phyloP scores from a whole-genome alignment of 768 basidiomycete species.

The Bullera alba region DNA sequence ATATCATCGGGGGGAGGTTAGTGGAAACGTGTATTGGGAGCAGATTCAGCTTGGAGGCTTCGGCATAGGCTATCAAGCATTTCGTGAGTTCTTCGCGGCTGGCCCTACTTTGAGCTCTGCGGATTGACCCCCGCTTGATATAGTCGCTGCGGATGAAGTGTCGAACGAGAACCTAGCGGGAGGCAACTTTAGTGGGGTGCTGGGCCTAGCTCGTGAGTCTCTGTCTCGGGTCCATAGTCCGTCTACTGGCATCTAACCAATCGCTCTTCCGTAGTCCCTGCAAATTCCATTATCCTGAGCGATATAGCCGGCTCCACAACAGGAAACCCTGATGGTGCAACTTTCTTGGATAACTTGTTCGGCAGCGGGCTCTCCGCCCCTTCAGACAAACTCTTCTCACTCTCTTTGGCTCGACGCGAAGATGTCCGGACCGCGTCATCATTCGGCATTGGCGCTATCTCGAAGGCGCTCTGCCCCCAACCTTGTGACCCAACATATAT shows the following conservation, averaged over 20 bases:
- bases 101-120: not conserved
- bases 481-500: slow-evolving; percentile 36
- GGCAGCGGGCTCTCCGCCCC: slow-evolving; percentile 37
- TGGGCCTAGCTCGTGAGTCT: slow-evolving; percentile 40
- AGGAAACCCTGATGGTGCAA: slow-evolving; percentile 42
- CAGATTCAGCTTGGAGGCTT: slow-evolving; percentile 36
- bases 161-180: slow-evolving; percentile 34
- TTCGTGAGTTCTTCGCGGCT: slow-evolving; percentile 23
- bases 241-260: not conserved
- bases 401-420: slow-evolving; percentile 38
- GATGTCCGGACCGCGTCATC: slow-evolving; percentile 38
- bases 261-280: slow-evolving; percentile 21
- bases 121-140: not conserved
- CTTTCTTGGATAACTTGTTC: slow-evolving; percentile 44
- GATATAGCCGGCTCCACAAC: slow-evolving; percentile 38
- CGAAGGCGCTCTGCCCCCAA: slow-evolving; percentile 23
- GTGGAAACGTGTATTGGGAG: slow-evolving; percentile 42
- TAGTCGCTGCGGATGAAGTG: slow-evolving; percentile 31
- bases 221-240: too few species aligned
- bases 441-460: slow-evolving; percentile 35
- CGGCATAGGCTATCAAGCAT: slow-evolving; percentile 42
- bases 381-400: slow-evolving; percentile 33
- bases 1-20: slow-evolving; percentile 31
- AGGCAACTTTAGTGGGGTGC: slow-evolving; percentile 37
- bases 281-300: slow-evolving; percentile 36